Evolutionary conservation across 1,284 basidiomycete species (phyloP), one percentile per base, ranked within the genome.

Genomic region (Lentinula novae-zelandiae): DNA sequence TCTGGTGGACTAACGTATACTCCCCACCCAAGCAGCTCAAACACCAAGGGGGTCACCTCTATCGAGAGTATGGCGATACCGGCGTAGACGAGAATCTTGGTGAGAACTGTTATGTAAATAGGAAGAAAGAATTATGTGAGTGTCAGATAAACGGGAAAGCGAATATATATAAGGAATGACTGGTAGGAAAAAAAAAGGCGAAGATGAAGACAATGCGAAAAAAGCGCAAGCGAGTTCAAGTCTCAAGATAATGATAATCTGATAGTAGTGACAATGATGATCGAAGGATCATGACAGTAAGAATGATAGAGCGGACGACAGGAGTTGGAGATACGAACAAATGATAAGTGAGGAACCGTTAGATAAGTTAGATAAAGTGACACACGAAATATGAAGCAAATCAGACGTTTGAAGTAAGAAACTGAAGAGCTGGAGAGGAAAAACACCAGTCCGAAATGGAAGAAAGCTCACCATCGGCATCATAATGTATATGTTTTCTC

Each of bases 31-130:
- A 92, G 66, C 6, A 83, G 58, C 67, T 88, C 85, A 68, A 94
- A 95, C 67, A 86, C 72, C 15, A 87, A 71, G 0, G 92, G 92
- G 36, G 89, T 75, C 1, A 78, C 71, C 61, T 87, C 84, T 4
- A 77, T 74, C 0, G 87, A 84, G 15, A 95, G 71, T 31, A 91
- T 71, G 0, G 84, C 93, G 62, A 97, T 96, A 0, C 93, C 94
- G 56, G 83, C 82, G 70, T 97, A 98, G 2, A 96, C 95, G 53
- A 94, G 85, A 3, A 96, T 89, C 76, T 96, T 96, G 34, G 95
- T 96, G 64, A 96, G 74, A 7, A 96, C 93, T 94, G 64, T 12
- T 48, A 27, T 27, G 27, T 48, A 3, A 8, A 48, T 4, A 48
- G 17, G 15, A 22, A 48, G 8, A 9, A 27, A 27, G 27, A 27